Evolutionary conservation across 805 yeast genomes (phyloP), one percentile per base, ranked within the genome.

Genomic region (Yarrowia deformans): DNA sequence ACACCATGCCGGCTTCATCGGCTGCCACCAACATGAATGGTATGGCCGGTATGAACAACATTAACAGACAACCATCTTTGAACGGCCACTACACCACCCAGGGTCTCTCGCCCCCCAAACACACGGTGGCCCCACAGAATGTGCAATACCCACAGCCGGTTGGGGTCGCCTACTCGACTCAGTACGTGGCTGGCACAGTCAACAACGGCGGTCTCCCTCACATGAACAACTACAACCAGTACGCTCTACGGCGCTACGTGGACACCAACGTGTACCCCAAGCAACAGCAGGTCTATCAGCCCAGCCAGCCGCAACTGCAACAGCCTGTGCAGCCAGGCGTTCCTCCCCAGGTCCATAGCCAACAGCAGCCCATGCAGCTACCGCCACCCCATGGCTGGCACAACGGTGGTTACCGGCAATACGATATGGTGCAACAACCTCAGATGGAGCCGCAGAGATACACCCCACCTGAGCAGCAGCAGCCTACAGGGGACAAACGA

Each of bases 211-310:
- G 49, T 49, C 43, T 46, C 12, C 63, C 70, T 32, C 69, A 35
- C 60, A 69, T 40, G 60, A 64, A 29, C 69, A 58, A 35, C 69
- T 61, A 54, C 67, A 67, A 39, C 46, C 70, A 48, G 46, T 50
- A 35, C 32, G 70, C 56, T 9, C 56, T 34, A 16, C 48, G 43
- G 35, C 58, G 43, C 56, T 56, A 56, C 37, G 63, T 29, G 46
- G 45, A 63, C 23, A 63, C 60, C 6, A 48, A 43, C 35, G 60
- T 48, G 13, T 48, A 48, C 34, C 56, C 68, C 60, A 48, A 48
- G 45, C 56, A 63, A 23, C 58, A 48, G 43, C 58, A 48, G 43
- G 23, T 37, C 61, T 54, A 40, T 55, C 58, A 32, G 34, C 46
- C 54, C 60, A 43, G 42, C 64, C 69, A 34, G 32, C 46, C 37